Conservation (phyloP, 208 protist species). For the Balamuthia mandrillaris region DNA sequence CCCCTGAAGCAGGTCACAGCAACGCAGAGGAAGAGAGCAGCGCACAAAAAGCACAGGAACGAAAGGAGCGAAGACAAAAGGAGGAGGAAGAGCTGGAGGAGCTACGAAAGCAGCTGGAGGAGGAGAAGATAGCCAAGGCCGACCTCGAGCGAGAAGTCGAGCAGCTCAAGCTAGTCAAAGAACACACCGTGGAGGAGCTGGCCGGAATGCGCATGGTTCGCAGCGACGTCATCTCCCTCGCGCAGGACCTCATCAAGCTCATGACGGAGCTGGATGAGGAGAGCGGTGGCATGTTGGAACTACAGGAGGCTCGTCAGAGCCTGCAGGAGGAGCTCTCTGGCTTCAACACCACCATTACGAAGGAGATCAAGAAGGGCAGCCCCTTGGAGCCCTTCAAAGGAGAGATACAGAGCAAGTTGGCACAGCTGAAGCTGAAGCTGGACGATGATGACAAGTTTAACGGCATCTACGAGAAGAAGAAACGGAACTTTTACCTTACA, state of each 20-base stretch:
- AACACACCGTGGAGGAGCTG: conserved; percentile 35
- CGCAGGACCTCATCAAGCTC: conserved; percentile 33
- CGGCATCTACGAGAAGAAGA: conserved; percentile 45
- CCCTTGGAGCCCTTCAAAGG: conserved; percentile 38
- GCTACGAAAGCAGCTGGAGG: conserved; percentile 3
- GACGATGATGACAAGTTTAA: conserved; percentile 40
- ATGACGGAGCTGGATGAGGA: conserved; percentile 41
- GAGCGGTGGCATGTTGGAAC: conserved; percentile 12
- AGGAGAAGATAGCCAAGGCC: conserved; percentile 20
- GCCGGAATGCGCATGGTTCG: conserved; percentile 29
- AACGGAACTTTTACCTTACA: conserved; percentile 35
- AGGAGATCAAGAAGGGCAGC: conserved; percentile 42
- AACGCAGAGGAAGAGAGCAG: too few species aligned
- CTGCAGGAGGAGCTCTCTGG: conserved; percentile 34
- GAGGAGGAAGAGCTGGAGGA: conserved; percentile 25
- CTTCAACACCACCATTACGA: conserved; percentile 10
- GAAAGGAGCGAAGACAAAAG: conserved; percentile 2
- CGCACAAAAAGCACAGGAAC: not conserved
- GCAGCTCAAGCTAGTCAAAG: conserved; percentile 37
- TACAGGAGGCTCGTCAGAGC: conserved; percentile 20
- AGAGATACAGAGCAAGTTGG: conserved; percentile 36
- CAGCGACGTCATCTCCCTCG: conserved; percentile 20
- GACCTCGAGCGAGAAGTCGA: conserved; percentile 28
- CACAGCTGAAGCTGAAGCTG: conserved; percentile 34
- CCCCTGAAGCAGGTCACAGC: too few species aligned